phyloP scores from a whole-genome alignment of 2,329 filamentous ascomycete species.

The Alternaria solani region DNA sequence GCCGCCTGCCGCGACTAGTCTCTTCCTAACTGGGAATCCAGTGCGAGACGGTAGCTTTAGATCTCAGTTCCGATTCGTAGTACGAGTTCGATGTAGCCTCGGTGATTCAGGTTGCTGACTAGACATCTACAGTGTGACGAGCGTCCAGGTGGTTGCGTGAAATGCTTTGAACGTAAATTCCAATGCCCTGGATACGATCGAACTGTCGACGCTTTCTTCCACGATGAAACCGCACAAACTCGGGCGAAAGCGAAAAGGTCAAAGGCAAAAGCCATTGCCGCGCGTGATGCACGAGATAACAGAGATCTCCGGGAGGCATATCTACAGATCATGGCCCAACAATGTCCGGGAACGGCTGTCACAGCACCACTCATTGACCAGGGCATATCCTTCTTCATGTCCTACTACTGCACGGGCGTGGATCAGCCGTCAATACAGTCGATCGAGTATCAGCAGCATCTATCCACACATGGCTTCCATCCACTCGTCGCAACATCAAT shows the following conservation, averaged over 20 bases:
- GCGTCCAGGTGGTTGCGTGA: slow-evolving; percentile 35
- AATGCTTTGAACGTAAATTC: slow-evolving; percentile 34
- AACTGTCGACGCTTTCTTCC: slow-evolving; percentile 41
- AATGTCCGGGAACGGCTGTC: slow-evolving; percentile 23
- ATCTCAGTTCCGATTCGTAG: not conserved
- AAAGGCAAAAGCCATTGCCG: slow-evolving; percentile 41
- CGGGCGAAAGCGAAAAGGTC: slow-evolving; percentile 38
- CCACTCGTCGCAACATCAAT: slow-evolving; percentile 44
- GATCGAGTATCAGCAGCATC: slow-evolving; percentile 29
- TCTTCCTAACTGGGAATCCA: slow-evolving; percentile 10
- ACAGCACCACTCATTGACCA: slow-evolving; percentile 39
- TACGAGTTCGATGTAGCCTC: not conserved
- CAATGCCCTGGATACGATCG: slow-evolving; percentile 45
- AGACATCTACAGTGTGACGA: slow-evolving; percentile 41
- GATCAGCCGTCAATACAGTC: slow-evolving; percentile 41
- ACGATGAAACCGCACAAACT: slow-evolving; percentile 42
- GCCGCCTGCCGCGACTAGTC: not conserved
- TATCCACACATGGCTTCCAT: slow-evolving; percentile 44
- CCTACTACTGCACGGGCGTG: slow-evolving; percentile 33
- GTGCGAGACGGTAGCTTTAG: slow-evolving; percentile 3
- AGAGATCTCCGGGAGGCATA: slow-evolving; percentile 6
- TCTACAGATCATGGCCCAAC: slow-evolving; percentile 11
- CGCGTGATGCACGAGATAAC: slow-evolving; percentile 29
- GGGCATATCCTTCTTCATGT: slow-evolving; percentile 47
- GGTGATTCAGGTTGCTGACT: slow-evolving; percentile 6